These are phyloP conservation scores for Aspergillus nomiae DNA, from an alignment of 2,329 filamentous ascomycete species.

Conservation along the genomic window DNA sequence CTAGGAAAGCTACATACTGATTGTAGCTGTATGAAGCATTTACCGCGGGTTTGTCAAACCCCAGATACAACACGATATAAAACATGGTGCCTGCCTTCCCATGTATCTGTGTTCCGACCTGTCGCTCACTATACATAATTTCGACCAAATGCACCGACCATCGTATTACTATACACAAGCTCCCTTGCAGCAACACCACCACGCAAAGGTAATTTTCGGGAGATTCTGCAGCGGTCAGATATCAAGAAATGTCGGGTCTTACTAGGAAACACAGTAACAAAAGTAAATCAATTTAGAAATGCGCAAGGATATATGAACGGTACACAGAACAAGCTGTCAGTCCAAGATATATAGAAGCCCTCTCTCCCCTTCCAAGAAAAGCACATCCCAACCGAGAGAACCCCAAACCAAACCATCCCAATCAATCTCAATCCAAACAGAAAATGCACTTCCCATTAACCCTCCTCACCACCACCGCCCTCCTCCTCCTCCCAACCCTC, in stretches of 20 bases:
- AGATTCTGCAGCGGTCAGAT: neutral
- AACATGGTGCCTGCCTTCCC: no score
- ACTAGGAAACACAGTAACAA: neutral
- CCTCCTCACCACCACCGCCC: slow-evolving; percentile 4
- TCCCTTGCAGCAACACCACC: neutral
- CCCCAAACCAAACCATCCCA: neutral
- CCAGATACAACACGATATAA: neutral
- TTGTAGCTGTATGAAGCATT: neutral
- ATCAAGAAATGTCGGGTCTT: neutral
- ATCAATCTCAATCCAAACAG: neutral
- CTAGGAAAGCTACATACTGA: neutral
- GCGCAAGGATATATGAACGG: neutral
- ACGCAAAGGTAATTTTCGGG: neutral
- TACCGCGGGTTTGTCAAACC: neutral
- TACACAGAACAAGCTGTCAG: neutral
- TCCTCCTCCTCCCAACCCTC: slow-evolving; percentile 8
- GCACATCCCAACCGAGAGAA: neutral
- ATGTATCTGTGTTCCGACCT: no score
- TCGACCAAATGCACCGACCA: neutral
- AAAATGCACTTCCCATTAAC: neutral
- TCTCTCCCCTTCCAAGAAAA: neutral
- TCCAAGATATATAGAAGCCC: neutral
- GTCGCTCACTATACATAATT: no score
- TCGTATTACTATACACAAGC: neutral
- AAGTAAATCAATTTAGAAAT: neutral